Evolutionary conservation across 2,329 filamentous ascomycete genomes (phyloP), one percentile per base, ranked within the genome.

Genomic region (Fusarium circinatum): DNA sequence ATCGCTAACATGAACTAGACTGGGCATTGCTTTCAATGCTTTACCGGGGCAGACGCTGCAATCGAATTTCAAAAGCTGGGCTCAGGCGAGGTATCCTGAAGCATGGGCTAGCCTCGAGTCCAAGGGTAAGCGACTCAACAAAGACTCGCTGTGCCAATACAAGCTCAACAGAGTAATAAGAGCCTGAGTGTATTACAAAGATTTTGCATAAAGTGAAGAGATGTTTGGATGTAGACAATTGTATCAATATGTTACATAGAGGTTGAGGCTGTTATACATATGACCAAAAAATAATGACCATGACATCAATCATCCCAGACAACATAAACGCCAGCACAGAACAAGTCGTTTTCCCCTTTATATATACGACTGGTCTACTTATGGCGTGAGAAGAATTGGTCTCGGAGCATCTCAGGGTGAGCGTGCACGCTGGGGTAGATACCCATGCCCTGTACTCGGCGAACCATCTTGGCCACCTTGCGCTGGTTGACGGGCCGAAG

Each of bases 401-500:
- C 77, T 65, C 86, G 85, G 74, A 98, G 82, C 65, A 97, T 86
- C 82, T 97, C 93, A 8, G 96, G 96, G 84, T 99, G 96, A 75
- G 87, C 86, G 85, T 99, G 94, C 62, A 97, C 92, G 81, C 92
- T 97, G 30, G 96, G 96, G 88, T 98, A 95, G 69, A 98, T 86
- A 22, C 96, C 96, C 80, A 98, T 88, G 3, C 95, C 96, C 78
- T 98, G 92, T 26, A 94, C 92, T 77, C 96, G 89, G 75, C 96
- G 88, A 78, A 99, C 93, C 60, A 97, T 96, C 86, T 97, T 98
- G 71, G 96, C 93, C 80, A 99, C 91, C 84, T 93, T 95, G 76
- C 96, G 89, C 86, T 99, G 96, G 86, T 98, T 98, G 75, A 94
- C 92, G 6, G 93, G 93, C 65, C 94, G 89, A 70, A 99, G 86